These are phyloP conservation scores for Plasmopara muralis DNA, from an alignment of 352 stramenopile species.

Conservation along the genomic window DNA sequence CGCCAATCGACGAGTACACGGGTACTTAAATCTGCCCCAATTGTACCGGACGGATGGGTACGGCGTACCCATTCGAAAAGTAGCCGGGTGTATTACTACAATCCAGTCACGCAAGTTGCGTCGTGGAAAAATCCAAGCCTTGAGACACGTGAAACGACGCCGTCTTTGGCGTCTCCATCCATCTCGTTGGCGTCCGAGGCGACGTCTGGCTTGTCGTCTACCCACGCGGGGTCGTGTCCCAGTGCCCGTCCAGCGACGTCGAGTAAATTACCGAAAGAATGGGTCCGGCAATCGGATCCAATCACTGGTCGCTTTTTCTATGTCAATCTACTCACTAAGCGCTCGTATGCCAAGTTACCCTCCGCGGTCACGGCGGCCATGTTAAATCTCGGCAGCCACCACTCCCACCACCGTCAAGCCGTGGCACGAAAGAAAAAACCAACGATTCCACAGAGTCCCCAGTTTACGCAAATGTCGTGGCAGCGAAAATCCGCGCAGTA, in stretches of 20 bases:
- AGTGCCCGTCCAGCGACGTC: constrained; percentile 32
- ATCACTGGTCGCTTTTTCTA: constrained; percentile 78
- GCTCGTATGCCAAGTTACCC: constrained; percentile 67
- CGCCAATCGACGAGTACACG: constrained; percentile 3
- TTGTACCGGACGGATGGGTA: constrained; percentile 54
- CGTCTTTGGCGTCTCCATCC: not conserved
- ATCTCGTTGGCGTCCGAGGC: constrained; percentile 4
- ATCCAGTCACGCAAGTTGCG: constrained; percentile 61
- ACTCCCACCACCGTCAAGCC: not conserved
- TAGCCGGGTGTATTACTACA: constrained; percentile 68
- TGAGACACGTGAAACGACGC: too few relatives aligned
- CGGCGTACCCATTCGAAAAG: constrained; percentile 67
- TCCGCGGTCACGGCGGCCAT: constrained; percentile 69
- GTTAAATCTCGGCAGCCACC: constrained; percentile 32
- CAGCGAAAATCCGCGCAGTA: constrained; percentile 36
- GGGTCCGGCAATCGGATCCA: constrained; percentile 64
- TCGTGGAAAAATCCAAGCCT: constrained; percentile 56
- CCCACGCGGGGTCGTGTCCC: constrained; percentile 22
- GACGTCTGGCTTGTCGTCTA: constrained; percentile 2
- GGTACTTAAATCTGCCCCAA: not conserved
- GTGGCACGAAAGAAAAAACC: constrained; percentile 44
- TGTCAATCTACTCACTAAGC: constrained; percentile 80
- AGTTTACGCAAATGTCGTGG: constrained; percentile 83
- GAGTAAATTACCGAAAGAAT: constrained; percentile 64
- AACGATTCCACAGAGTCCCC: constrained; percentile 59